Conservation (phyloP, 192 early-diverging fungal genomes). For the Helicostylum pulchrum region DNA sequence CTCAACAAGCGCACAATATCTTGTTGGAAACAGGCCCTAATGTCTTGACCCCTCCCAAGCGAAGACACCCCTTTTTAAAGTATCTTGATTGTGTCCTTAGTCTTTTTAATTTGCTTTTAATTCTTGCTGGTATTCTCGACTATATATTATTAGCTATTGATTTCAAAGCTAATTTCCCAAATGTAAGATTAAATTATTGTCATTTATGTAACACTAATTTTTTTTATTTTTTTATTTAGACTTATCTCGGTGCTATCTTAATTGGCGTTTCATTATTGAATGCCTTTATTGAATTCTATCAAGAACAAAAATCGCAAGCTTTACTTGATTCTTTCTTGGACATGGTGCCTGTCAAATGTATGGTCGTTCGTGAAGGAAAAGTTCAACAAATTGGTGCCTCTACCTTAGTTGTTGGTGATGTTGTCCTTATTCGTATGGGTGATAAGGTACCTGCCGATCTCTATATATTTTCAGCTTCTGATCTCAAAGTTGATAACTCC, state of each 20-base stretch:
- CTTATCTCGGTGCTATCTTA: conserved; percentile 87
- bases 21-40: conserved; percentile 78
- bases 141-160: conserved; percentile 84
- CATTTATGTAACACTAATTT: not conserved
- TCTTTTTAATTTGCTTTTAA: conserved; percentile 89
- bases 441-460: conserved; percentile 96
- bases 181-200: conserved; percentile 51
- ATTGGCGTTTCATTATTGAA: conserved; percentile 87
- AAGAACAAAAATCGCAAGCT: conserved; percentile 85
- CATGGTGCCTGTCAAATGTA: conserved; percentile 84
- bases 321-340: conserved; percentile 89
- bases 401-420: conserved; percentile 81
- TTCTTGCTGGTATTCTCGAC: conserved; percentile 75
- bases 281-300: conserved; percentile 90
- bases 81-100: conserved; percentile 72
- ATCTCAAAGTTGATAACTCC: conserved; percentile 97
- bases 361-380: conserved; percentile 74
- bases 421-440: conserved; percentile 86
- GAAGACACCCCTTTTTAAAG: conserved; percentile 67
- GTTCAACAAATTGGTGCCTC: conserved; percentile 63
- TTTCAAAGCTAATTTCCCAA: conserved; percentile 66
- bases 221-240: conserved; percentile 42
- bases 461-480: conserved; percentile 70
- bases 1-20: conserved; percentile 60
- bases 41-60: conserved; percentile 83